Percentiles rank a stretch among this genome's conserved stretches.
phyloP scores from a whole-genome alignment of 768 basidiomycete genomes.

The Auriscalpium orientale region DNA sequence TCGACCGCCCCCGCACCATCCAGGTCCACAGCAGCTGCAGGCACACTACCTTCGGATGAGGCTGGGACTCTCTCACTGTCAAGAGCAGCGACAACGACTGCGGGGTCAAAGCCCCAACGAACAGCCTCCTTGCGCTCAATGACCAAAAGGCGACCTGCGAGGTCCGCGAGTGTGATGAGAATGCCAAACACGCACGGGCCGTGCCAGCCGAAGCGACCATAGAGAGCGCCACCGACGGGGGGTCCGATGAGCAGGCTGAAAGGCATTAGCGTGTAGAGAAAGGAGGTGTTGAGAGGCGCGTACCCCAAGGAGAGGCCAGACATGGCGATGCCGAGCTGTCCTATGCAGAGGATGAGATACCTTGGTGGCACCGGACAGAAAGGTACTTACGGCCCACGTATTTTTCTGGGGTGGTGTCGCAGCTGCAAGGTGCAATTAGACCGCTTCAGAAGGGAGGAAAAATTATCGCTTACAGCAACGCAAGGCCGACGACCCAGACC shows the following conservation, averaged over 20 bases:
- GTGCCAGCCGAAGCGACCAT: slow-evolving; percentile 27
- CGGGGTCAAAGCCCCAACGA: slow-evolving; percentile 23
- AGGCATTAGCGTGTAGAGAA: background rate
- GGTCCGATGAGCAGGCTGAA: slow-evolving; percentile 28
- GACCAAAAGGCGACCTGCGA: slow-evolving; percentile 29
- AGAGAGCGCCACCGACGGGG: slow-evolving; percentile 32
- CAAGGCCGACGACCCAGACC: slow-evolving; percentile 33
- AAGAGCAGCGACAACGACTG: no score
- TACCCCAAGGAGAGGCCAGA: slow-evolving; percentile 32
- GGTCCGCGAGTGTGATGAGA: slow-evolving; percentile 24
- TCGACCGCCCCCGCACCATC: background rate
- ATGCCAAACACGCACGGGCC: slow-evolving; percentile 33
- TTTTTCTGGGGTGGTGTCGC: slow-evolving; percentile 29
- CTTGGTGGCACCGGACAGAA: no score
- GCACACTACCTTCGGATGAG: no score
- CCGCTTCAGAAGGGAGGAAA: no score
- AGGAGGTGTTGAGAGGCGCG: background rate
- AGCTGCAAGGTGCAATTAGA: slow-evolving; percentile 16
- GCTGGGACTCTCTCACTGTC: no score
- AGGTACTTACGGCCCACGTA: slow-evolving; percentile 26
- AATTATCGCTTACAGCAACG: slow-evolving; percentile 25
- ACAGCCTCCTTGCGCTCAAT: slow-evolving; percentile 31
- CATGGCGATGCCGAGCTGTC: slow-evolving; percentile 33
- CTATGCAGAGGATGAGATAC: slow-evolving; percentile 10
- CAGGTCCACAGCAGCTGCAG: background rate